phyloP scores from a whole-genome alignment of 1,139 yeast species.

The Candida tropicalis region DNA sequence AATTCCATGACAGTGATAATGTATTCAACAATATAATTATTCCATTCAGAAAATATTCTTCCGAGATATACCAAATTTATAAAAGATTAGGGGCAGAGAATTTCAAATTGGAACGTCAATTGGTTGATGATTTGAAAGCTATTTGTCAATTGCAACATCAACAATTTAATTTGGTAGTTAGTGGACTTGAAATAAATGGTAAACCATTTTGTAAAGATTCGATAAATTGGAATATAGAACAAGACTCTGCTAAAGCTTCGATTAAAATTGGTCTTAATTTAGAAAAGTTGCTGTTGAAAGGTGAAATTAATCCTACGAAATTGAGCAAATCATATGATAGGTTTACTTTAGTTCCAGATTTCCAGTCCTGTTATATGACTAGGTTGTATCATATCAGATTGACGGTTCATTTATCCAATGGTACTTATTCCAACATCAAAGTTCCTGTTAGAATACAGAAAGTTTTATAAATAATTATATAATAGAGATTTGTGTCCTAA shows the following conservation, averaged over 20 bases:
- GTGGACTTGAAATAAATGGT: slow-evolving; percentile 18
- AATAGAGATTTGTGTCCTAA: too few relatives aligned
- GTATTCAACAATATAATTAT: slow-evolving; percentile 25
- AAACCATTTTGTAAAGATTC: slow-evolving; percentile 7
- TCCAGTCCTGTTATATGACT: slow-evolving; percentile 40
- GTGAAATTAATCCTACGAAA: slow-evolving; percentile 6
- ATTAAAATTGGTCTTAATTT: slow-evolving; percentile 15
- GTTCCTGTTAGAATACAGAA: slow-evolving; percentile 32
- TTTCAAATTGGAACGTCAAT: slow-evolving; percentile 30
- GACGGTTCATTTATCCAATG: slow-evolving; percentile 29
- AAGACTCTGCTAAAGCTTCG: slow-evolving; percentile 8
- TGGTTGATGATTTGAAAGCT: slow-evolving; percentile 34
- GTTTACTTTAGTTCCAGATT: slow-evolving; percentile 40
- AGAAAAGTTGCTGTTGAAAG: slow-evolving; percentile 14
- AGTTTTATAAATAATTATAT: too few relatives aligned
- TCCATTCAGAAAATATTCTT: slow-evolving; percentile 25
- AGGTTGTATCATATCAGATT: slow-evolving; percentile 40
- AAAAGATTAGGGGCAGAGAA: slow-evolving; percentile 27
- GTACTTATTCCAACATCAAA: slow-evolving; percentile 32
- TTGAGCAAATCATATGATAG: slow-evolving; percentile 16
- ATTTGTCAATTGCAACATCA: slow-evolving; percentile 31
- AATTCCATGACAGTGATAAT: slow-evolving; percentile 27
- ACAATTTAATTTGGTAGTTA: slow-evolving; percentile 26
- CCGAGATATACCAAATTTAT: slow-evolving; percentile 23
- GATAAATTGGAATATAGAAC: slow-evolving; percentile 8